Evolutionary conservation across 2,329 filamentous ascomycete species (phyloP).

Genomic region (Neophaeococcomyces mojaviensis): DNA sequence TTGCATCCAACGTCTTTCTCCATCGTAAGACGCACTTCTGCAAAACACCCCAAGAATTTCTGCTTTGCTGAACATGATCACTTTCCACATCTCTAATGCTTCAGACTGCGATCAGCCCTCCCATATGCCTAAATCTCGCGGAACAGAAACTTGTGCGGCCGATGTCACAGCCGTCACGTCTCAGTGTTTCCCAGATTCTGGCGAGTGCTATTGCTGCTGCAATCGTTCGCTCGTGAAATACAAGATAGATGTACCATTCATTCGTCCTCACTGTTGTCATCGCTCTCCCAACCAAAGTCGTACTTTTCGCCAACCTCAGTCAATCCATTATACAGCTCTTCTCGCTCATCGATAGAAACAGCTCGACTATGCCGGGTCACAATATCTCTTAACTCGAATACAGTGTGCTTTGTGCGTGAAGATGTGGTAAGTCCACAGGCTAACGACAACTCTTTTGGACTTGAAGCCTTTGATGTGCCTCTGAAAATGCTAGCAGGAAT

Average conservation of each 20-base stretch:
- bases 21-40: too few relatives aligned
- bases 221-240: too few relatives aligned
- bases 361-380: slow-evolving; percentile 53
- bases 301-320: slow-evolving; percentile 81
- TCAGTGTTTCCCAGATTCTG: too few relatives aligned
- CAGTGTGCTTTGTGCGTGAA: slow-evolving; percentile 59
- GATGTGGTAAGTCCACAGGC: slow-evolving; percentile 51
- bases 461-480: slow-evolving; percentile 36
- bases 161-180: too few relatives aligned
- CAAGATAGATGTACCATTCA: too few relatives aligned
- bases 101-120: too few relatives aligned
- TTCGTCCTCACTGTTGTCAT: slow-evolving; percentile 35
- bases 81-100: too few relatives aligned
- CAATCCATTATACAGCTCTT: slow-evolving; percentile 72
- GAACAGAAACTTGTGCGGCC: too few relatives aligned
- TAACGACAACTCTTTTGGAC: slow-evolving; percentile 28
- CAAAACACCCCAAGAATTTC: too few relatives aligned
- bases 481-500: slow-evolving; percentile 67
- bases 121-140: too few relatives aligned
- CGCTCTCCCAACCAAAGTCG: slow-evolving; percentile 24
- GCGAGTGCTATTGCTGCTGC: too few relatives aligned
- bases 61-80: too few relatives aligned
- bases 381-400: slow-evolving; percentile 59
- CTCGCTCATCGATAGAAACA: slow-evolving; percentile 69
- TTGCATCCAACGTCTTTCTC: neutral